Conservation (phyloP, 208 protist genomes). For the Leishmania tarentolae region DNA sequence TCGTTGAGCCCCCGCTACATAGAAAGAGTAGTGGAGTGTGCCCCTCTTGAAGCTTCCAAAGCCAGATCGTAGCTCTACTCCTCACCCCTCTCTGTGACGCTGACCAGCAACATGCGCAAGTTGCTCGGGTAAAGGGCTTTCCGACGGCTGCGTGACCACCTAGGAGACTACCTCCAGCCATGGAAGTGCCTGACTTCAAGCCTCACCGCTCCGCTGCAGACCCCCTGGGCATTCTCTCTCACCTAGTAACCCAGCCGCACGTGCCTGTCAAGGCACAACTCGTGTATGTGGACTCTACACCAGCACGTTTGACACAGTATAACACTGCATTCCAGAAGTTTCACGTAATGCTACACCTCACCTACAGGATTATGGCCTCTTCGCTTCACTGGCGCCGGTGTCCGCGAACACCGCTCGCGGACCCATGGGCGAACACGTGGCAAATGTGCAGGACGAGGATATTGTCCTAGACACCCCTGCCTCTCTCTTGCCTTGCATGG, state of each 20-base stretch:
- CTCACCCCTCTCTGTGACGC: too few species aligned
- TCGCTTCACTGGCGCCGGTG: not conserved
- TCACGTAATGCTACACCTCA: not conserved
- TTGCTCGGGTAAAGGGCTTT: not conserved
- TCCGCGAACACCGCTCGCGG: constrained; percentile 4
- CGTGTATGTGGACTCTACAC: not conserved
- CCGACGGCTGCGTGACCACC: too few species aligned
- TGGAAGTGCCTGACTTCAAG: not conserved
- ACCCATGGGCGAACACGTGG: not conserved
- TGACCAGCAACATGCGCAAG: not conserved
- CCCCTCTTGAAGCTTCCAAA: not conserved
- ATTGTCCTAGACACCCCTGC: constrained; percentile 50
- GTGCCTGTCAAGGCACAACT: not conserved
- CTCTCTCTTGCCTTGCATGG: constrained; percentile 29
- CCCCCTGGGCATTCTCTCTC: not conserved
- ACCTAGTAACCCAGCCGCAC: not conserved
- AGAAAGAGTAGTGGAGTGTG: not conserved
- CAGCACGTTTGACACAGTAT: not conserved
- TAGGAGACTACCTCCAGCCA: not conserved
- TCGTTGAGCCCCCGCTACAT: not conserved
- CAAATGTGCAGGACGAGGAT: constrained; percentile 50
- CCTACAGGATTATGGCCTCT: not conserved
- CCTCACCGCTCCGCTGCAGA: not conserved
- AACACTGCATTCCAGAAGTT: not conserved
- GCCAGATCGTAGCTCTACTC: not conserved